Evolutionary conservation across 345 rosid genomes (phyloP).

Genomic region (Anacardium occidentale): DNA sequence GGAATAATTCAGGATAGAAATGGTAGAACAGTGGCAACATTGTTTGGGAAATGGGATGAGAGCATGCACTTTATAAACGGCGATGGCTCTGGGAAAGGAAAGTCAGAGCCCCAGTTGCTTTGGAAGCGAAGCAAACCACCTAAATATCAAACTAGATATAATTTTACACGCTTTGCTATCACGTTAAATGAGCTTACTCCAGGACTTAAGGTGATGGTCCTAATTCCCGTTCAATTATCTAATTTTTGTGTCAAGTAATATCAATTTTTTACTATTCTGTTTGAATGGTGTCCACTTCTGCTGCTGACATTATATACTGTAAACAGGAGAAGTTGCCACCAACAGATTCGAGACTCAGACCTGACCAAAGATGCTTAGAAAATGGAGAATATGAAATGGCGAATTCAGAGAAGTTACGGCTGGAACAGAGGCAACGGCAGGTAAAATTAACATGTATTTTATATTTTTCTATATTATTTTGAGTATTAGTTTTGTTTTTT

Average conservation of each 20-base stretch:
- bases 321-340: slow-evolving; percentile 45
- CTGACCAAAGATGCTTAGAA: slow-evolving; percentile 41
- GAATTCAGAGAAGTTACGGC: slow-evolving; percentile 40
- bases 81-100: slow-evolving; percentile 24
- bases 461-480: neutral
- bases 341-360: slow-evolving; percentile 48
- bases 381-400: slow-evolving; percentile 45
- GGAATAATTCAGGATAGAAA: slow-evolving; percentile 39
- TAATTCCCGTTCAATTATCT: neutral
- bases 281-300: neutral
- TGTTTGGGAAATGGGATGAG: slow-evolving; percentile 50
- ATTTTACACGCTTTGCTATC: slow-evolving; percentile 36
- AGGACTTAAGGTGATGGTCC: slow-evolving; percentile 28
- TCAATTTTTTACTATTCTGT: neutral
- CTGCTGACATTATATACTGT: neutral
- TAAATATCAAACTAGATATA: slow-evolving; percentile 32
- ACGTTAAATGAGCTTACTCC: slow-evolving; percentile 43
- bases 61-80: slow-evolving; percentile 35
- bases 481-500: neutral
- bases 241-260: neutral
- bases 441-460: slow-evolving; percentile 14
- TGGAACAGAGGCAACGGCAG: slow-evolving; percentile 45
- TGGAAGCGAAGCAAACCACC: slow-evolving; percentile 39
- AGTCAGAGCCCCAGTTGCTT: slow-evolving; percentile 28
- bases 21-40: slow-evolving; percentile 39